Percentiles rank a stretch among this genome's conserved stretches.
Evolutionary conservation across 495 filamentous ascomycete genomes (phyloP).

Genomic region (Tetracladium marchalianum): DNA sequence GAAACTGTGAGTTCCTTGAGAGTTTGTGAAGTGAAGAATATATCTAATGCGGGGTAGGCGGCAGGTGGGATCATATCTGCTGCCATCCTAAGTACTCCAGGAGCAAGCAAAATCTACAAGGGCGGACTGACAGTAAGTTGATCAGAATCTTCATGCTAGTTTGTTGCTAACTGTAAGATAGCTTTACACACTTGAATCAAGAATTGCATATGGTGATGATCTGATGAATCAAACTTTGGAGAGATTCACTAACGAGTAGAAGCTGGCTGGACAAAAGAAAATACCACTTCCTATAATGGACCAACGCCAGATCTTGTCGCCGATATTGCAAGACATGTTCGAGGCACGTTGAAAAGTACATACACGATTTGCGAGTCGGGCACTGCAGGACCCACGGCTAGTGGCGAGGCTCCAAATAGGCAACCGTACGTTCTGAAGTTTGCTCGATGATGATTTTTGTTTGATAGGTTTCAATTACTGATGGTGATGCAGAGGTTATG

Average conservation of each 20-base stretch:
- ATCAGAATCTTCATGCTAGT: background rate
- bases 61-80: slow-evolving; percentile 52
- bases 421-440: slow-evolving; percentile 34
- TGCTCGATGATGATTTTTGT: background rate
- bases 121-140: slow-evolving; percentile 44
- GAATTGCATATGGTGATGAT: slow-evolving; percentile 35
- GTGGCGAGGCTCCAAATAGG: slow-evolving; percentile 44
- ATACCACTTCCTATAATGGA: slow-evolving; percentile 39
- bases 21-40: background rate
- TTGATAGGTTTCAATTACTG: background rate
- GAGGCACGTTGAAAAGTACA: slow-evolving; percentile 38
- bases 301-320: slow-evolving; percentile 47
- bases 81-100: slow-evolving; percentile 42
- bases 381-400: slow-evolving; percentile 47
- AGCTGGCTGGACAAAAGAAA: slow-evolving; percentile 49
- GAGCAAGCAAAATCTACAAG: slow-evolving; percentile 46
- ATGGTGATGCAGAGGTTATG: slow-evolving; percentile 37
- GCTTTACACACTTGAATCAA: slow-evolving; percentile 52
- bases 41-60: slow-evolving; percentile 27
- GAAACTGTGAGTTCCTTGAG: slow-evolving; percentile 40
- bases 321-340: slow-evolving; percentile 43
- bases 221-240: background rate
- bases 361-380: slow-evolving; percentile 51
- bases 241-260: background rate
- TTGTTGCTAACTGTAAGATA: slow-evolving; percentile 7